Base-by-base conservation (phyloP, 225 moss, liverwort and hornwort genomes). In the Sphagnum contortum region DNA sequence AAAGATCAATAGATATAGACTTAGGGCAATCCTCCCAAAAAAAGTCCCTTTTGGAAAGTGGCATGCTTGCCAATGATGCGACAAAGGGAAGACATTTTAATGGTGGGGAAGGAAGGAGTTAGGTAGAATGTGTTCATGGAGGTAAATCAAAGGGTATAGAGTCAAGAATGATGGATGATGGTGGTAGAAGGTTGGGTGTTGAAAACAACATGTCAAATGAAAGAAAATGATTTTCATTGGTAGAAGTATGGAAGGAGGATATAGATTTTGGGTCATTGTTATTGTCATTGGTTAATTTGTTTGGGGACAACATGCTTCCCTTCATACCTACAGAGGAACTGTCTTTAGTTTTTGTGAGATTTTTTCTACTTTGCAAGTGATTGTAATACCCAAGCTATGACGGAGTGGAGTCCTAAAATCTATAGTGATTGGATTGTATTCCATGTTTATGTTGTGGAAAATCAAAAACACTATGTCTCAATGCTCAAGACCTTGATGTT, bases 201-300 rank as follows among this genome's bases (percentile, higher is more conserved):
- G 78, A 68, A 62, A 47, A 72, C n/a, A n/a, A n/a, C 55, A 81
- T 73, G 75, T 62, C 71, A 0, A 66, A 73, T 60, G 76, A 68
- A 70, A 88, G 83, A 50, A 96, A 91, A 72, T 53, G 72, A 1
- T 89, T 81, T 14, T 81, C 93, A 51, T 73, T 93, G 68, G 80
- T 88, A 47, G 96, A 96, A 69, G 92, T 90, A 10, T 90, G 90
- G 93, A 93, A 93, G 74, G 98, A 93, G 63, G 98, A 93, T 75
- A 80, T 80, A 5, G 83, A 98, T 68, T 66, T 86, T 55, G 98
- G n/a, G 54, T 75, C 80, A 9, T 62, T 98, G 62, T 64, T 89
- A 62, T 71, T 77, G 48, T 93, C 98, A 6, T 72, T 98, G 73
- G 83, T 91, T 56, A 93, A 91, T 49, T 74, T 91, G 64, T 98